A percentile compares a stretch with the other conserved stretches of the same genome.
Conservation (phyloP, 2,329 filamentous ascomycete genomes). For the Chaetomium olivaceum region DNA sequence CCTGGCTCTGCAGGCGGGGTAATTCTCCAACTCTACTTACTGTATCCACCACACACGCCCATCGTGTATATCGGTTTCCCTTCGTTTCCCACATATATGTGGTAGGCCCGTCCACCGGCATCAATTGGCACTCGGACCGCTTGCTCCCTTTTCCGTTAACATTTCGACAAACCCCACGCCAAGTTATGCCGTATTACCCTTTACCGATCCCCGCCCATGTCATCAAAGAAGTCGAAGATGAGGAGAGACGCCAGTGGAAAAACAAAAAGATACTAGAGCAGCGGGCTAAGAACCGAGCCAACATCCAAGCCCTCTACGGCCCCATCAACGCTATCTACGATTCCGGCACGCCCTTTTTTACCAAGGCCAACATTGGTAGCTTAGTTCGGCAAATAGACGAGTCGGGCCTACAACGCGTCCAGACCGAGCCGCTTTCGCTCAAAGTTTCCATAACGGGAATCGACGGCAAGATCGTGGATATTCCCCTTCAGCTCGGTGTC, state of each 20-base stretch:
- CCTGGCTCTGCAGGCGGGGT: too few relatives aligned
- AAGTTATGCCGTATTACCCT: slow-evolving; percentile 7
- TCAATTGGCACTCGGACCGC: too few relatives aligned
- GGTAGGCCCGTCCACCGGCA: too few relatives aligned
- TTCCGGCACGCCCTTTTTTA: slow-evolving; percentile 6
- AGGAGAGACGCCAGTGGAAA: slow-evolving; percentile 2
- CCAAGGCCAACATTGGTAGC: background rate
- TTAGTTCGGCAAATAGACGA: slow-evolving; percentile 6
- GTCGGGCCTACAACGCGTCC: background rate
- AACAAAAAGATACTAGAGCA: background rate
- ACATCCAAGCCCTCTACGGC: background rate
- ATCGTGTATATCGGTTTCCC: too few relatives aligned
- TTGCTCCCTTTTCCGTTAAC: background rate
- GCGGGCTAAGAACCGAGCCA: background rate
- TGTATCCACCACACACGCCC: too few relatives aligned
- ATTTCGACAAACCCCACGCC: background rate
- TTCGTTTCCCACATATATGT: too few relatives aligned
- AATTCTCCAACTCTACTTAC: too few relatives aligned
- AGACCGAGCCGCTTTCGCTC: slow-evolving; percentile 7
- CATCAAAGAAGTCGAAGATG: slow-evolving; percentile 1
- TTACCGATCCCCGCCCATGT: slow-evolving; percentile 8
- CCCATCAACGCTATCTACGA: slow-evolving; percentile 11
- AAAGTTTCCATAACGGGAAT: slow-evolving; percentile 3
- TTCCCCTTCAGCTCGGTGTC: background rate
- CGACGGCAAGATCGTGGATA: background rate